These are phyloP conservation scores for Cubamyces sp. DNA, from an alignment of 768 basidiomycete genomes.

Conservation along the genomic window DNA sequence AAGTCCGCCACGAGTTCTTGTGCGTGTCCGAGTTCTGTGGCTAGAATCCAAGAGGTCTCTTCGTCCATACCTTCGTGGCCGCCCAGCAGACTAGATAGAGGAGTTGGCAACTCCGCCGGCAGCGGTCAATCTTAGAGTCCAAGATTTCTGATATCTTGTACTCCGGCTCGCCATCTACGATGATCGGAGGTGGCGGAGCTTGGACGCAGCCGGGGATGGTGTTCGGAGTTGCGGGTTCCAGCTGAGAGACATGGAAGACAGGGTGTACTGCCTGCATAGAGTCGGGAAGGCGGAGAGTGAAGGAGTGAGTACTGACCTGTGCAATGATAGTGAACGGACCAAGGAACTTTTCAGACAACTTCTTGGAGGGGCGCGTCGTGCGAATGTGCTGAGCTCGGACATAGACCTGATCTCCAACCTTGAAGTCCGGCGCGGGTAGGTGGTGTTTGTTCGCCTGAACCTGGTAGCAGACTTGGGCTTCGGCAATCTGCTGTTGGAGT, in stretches of 20 bases:
- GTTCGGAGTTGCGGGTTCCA: constrained; percentile 24
- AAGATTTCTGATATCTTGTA: constrained; percentile 24
- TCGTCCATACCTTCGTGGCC: constrained; percentile 8
- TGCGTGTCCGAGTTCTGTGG: constrained; percentile 8
- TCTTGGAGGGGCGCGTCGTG: constrained; percentile 22
- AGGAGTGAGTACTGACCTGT: constrained; percentile 27
- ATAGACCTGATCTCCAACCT: constrained; percentile 3
- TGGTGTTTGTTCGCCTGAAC: constrained; percentile 11
- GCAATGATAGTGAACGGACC: constrained; percentile 31
- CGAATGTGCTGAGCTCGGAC: constrained; percentile 1
- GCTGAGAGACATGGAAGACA: constrained; percentile 30
- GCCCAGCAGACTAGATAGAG: constrained; percentile 10
- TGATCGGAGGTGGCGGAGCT: constrained; percentile 15
- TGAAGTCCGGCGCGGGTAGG: constrained; percentile 4
- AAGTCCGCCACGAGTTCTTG: constrained; percentile 12
- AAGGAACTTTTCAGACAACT: constrained; percentile 30
- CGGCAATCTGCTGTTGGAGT: constrained; percentile 24
- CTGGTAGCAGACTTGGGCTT: constrained; percentile 25
- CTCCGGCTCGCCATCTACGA: constrained; percentile 15
- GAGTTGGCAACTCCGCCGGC: background rate
- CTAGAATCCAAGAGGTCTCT: constrained; percentile 7
- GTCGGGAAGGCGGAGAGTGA: constrained; percentile 29
- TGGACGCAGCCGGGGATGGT: constrained; percentile 16
- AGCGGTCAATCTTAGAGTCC: constrained; percentile 17
- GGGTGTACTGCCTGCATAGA: constrained; percentile 28